These are phyloP conservation scores for Penicillium decumbens DNA, from an alignment of 2,329 filamentous ascomycete species.

Conservation along the genomic window DNA sequence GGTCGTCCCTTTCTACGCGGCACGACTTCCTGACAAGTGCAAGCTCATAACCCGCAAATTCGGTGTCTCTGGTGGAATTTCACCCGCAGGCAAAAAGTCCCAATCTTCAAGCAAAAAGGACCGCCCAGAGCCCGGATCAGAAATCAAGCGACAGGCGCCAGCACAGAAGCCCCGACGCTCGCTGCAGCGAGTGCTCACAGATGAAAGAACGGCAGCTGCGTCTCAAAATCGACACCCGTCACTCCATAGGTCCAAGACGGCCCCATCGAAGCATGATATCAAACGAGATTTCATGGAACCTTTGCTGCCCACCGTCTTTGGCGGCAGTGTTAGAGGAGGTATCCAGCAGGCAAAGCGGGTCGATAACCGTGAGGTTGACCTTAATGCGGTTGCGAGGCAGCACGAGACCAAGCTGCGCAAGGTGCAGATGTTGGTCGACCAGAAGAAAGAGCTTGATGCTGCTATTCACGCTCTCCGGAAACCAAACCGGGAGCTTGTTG, in stretches of 20 bases:
- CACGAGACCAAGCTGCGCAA: slow-evolving; percentile 46
- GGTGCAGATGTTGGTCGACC: slow-evolving; percentile 43
- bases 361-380: slow-evolving; percentile 48
- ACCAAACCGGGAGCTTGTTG: slow-evolving; percentile 46
- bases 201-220: slow-evolving; percentile 35
- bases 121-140: slow-evolving; percentile 30
- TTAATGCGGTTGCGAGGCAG: slow-evolving; percentile 43
- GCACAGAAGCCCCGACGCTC: slow-evolving; percentile 34
- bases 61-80: slow-evolving; percentile 40
- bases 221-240: slow-evolving; percentile 36
- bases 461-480: slow-evolving; percentile 47
- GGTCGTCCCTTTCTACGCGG: slow-evolving; percentile 48
- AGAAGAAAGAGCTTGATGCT: slow-evolving; percentile 47
- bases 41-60: slow-evolving; percentile 46
- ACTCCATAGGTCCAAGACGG: slow-evolving; percentile 42
- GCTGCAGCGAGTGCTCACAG: slow-evolving; percentile 46
- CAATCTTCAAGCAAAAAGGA: slow-evolving; percentile 27
- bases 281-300: slow-evolving; percentile 43
- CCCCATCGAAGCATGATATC: slow-evolving; percentile 35
- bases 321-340: slow-evolving; percentile 39
- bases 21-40: slow-evolving; percentile 46
- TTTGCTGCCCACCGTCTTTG: slow-evolving; percentile 30
- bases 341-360: slow-evolving; percentile 45
- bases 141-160: slow-evolving; percentile 29
- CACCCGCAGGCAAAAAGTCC: slow-evolving; percentile 32